Conservation (phyloP, 805 yeast species). For the Wickerhamomyces strasburgensis region DNA sequence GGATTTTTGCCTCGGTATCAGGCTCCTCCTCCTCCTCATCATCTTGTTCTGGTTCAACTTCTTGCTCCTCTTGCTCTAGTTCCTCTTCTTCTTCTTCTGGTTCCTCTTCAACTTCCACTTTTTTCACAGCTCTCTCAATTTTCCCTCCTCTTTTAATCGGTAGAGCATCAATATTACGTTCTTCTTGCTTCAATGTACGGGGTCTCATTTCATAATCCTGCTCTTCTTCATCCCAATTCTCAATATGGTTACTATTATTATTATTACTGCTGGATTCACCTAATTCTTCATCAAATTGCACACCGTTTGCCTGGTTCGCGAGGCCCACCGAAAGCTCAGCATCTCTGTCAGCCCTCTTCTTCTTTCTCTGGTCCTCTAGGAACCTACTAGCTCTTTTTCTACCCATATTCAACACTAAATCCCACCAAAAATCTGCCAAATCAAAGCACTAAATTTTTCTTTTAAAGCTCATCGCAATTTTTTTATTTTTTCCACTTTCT, state of each 20-base stretch:
- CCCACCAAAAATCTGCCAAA: neutral
- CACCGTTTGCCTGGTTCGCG: conserved; percentile 17
- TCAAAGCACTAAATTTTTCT: neutral
- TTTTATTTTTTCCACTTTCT: neutral
- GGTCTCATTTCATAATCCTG: conserved; percentile 76
- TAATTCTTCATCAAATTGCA: conserved; percentile 8
- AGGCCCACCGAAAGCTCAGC: conserved; percentile 20
- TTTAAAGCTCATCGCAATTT: neutral
- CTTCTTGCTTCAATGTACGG: conserved; percentile 44
- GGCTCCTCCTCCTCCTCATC: conserved; percentile 28
- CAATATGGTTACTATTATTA: neutral
- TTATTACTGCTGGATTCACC: conserved; percentile 5
- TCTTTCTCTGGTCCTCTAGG: conserved; percentile 28
- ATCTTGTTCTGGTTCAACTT: conserved; percentile 17
- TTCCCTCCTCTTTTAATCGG: conserved; percentile 80
- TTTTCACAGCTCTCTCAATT: conserved; percentile 58
- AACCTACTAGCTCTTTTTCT: conserved; percentile 34
- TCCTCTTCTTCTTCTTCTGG: conserved; percentile 26
- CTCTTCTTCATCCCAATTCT: conserved; percentile 63
- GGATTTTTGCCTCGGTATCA: conserved; percentile 50
- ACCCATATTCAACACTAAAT: conserved; percentile 31
- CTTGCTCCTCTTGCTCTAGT: conserved; percentile 20
- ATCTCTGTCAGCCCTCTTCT: conserved; percentile 22
- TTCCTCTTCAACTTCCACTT: conserved; percentile 24
- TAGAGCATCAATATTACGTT: conserved; percentile 55